Evolutionary conservation across 345 rosid genomes (phyloP).

Genomic region (Bretschneidera sinensis): DNA sequence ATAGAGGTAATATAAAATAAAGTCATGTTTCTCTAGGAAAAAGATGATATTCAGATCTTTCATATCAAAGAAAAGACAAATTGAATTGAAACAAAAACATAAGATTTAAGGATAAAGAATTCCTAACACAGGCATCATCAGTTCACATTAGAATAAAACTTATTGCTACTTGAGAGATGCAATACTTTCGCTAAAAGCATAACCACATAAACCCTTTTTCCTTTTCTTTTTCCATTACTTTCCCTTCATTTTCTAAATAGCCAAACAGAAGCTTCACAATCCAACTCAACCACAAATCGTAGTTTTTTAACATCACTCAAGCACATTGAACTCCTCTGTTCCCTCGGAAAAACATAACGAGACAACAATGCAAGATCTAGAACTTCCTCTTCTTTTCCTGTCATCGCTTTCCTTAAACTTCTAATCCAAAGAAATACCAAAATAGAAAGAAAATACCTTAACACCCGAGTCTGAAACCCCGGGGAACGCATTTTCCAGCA

Average conservation of each 20-base stretch:
- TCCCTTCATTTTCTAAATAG: not conserved
- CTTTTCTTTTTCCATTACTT: not conserved
- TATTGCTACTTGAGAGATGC: not conserved
- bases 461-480: slow-evolving; percentile 61
- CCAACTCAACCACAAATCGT: not conserved
- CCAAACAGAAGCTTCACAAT: not conserved
- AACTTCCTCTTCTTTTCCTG: not conserved
- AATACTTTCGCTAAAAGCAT: too few relatives aligned
- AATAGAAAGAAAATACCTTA: slow-evolving; percentile 35
- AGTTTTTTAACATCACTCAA: too few relatives aligned
- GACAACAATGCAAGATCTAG: not conserved
- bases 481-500: slow-evolving; percentile 30
- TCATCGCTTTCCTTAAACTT: not conserved
- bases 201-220: not conserved
- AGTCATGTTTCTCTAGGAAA: too few relatives aligned
- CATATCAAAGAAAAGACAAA: not conserved
- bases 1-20: too few relatives aligned
- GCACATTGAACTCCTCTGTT: not conserved
- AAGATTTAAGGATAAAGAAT: not conserved
- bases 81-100: too few relatives aligned
- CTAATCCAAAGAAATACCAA: not conserved
- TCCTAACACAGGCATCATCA: too few relatives aligned
- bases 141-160: too few relatives aligned
- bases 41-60: too few relatives aligned
- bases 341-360: not conserved